Percentiles rank a stretch among this genome's conserved stretches.
Evolutionary conservation across 2,329 filamentous ascomycete species (phyloP).

Genomic region (Thelonectria rubi): DNA sequence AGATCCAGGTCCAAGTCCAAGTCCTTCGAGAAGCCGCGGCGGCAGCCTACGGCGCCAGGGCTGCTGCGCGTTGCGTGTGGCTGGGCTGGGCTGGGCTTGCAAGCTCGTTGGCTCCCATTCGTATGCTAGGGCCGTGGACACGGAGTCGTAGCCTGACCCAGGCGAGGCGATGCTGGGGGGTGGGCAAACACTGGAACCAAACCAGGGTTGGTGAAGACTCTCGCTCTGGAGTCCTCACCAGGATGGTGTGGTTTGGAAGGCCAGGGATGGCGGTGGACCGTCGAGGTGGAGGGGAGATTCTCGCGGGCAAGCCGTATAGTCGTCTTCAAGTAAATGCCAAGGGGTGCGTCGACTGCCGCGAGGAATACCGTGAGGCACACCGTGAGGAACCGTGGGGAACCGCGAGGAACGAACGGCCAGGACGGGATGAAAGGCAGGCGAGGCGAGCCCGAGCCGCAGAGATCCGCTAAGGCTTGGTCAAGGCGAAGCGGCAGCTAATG

Average conservation of each 20-base stretch:
- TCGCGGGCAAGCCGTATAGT: background rate
- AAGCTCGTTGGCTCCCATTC: slow-evolving; percentile 21
- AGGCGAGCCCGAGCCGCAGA: slow-evolving; percentile 10
- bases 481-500: slow-evolving; percentile 9
- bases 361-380: slow-evolving; percentile 3
- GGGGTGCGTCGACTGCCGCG: slow-evolving; percentile 5
- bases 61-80: slow-evolving; percentile 26
- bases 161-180: slow-evolving; percentile 28
- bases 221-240: slow-evolving; percentile 5
- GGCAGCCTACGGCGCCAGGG: slow-evolving; percentile 19
- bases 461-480: slow-evolving; percentile 7
- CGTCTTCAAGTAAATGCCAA: background rate
- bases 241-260: slow-evolving; percentile 6
- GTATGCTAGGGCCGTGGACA: slow-evolving; percentile 21
- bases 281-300: slow-evolving; percentile 5
- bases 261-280: slow-evolving; percentile 11
- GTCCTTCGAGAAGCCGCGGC: slow-evolving; percentile 16
- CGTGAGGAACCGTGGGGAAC: slow-evolving; percentile 7
- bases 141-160: slow-evolving; percentile 19
- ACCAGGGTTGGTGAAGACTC: slow-evolving; percentile 22
- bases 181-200: slow-evolving; percentile 28
- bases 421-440: slow-evolving; percentile 4
- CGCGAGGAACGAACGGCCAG: background rate
- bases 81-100: slow-evolving; percentile 24
- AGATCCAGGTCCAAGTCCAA: slow-evolving; percentile 20